Base-by-base conservation (phyloP, 345 rosid genomes). In the Bruguiera parviflora region DNA sequence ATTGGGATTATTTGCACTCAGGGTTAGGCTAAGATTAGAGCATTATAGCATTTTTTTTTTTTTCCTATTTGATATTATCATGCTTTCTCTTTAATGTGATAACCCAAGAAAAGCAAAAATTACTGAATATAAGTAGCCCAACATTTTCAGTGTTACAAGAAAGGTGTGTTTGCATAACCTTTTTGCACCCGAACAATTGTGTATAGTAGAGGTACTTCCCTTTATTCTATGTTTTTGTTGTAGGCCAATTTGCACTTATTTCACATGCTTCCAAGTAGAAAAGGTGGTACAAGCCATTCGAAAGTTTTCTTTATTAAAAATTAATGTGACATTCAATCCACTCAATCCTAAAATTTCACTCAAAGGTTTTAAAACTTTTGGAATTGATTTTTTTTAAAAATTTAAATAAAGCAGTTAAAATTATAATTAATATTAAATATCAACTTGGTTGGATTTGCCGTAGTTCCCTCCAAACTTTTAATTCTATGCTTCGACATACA, bases 1-100 rank as follows among this genome's bases (percentile, higher is more conserved):
- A 59, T 69, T 73, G 77, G 78, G 75, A 80, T 76, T 73, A 73
- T 46, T 28, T 33, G 68, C 63, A 55, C 55, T 55, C 67, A 53
- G 60, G 59, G 25, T 56, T 56, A 56, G 59, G 59, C 5, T 56
- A 56, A 71, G 61, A 27, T 63, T 47, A 57, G 69, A 70, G 74
- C 37, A 66, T 59, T 60, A 27, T n/a, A 53, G 55, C 15, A 51
- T 53, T 60, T 67, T 62, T 39, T 6, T 43, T 39, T 39, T 43
- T 33, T n/a, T 20, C 0, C 29, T 56, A 27, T 27, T 35, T 49
- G 25, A 18, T 61, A 64, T 68, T 33, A 51, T 58, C 70, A 71
- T 63, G 64, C 37, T 71, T 66, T 73, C 64, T 68, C 65, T 65
- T 53, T 43, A 25, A 64, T 68, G 73, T 67, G 75, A 71, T 68